Percentiles rank a stretch among this genome's conserved stretches.
Evolutionary conservation across 345 rosid genomes (phyloP).

Genomic region (Euclidium syriacum): DNA sequence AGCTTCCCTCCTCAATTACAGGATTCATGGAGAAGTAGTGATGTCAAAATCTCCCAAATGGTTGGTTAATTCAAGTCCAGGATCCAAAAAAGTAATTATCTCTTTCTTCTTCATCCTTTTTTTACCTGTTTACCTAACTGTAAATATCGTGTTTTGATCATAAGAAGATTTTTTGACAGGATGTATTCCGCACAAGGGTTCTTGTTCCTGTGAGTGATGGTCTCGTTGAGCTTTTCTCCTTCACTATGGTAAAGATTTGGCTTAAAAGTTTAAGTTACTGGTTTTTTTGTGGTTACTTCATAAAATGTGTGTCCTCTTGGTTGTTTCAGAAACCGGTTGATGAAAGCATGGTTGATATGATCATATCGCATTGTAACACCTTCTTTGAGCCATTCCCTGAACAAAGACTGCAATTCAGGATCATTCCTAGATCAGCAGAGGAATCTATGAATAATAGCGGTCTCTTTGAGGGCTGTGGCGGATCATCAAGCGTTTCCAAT

Average conservation of each 20-base stretch:
- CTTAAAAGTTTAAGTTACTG: not conserved
- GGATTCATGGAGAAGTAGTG: conserved; percentile 82
- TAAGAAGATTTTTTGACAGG: conserved; percentile 36
- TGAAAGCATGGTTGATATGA: conserved; percentile 43
- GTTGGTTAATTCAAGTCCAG: conserved; percentile 39
- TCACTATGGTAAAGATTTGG: conserved; percentile 44
- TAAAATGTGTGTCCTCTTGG: not conserved
- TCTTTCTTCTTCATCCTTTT: not conserved
- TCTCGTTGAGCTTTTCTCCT: conserved; percentile 72
- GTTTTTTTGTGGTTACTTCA: not conserved
- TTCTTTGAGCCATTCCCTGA: conserved; percentile 24
- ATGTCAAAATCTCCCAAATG: conserved; percentile 54
- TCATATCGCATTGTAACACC: conserved; percentile 38
- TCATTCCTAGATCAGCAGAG: conserved; percentile 25
- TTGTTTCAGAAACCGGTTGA: conserved; percentile 58
- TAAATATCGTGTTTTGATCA: not conserved
- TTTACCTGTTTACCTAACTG: not conserved
- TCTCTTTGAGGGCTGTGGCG: conserved; percentile 37
- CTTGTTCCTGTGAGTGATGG: conserved; percentile 70
- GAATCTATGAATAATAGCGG: conserved; percentile 11
- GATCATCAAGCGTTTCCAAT: conserved; percentile 44
- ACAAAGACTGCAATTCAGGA: not conserved
- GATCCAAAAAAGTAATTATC: conserved; percentile 34
- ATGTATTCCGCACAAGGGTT: conserved; percentile 50
- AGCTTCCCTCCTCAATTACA: conserved; percentile 25